Evolutionary conservation across 192 early-diverging fungal species (phyloP).

Genomic region (Geranomyces variabilis): DNA sequence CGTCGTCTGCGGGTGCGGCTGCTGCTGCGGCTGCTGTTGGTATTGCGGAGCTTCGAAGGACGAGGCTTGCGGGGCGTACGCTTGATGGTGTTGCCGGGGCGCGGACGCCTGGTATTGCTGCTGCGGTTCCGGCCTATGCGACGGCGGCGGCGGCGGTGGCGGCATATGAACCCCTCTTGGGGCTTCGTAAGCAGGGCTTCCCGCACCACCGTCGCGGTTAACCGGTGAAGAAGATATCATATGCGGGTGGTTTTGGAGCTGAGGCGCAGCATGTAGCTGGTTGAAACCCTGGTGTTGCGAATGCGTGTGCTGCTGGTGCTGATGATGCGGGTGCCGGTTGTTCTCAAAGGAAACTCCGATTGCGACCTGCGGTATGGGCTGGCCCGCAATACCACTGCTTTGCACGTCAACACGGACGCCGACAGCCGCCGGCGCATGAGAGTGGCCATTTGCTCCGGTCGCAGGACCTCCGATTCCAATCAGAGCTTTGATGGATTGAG

Average conservation of each 20-base stretch:
- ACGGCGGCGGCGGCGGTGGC: neutral
- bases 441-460: neutral
- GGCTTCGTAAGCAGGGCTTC: neutral
- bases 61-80: too few relatives aligned
- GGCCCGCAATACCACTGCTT: neutral
- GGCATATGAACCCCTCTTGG: neutral
- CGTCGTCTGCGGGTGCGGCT: neutral
- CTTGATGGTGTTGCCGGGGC: too few relatives aligned
- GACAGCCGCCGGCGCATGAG: neutral
- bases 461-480: conserved; percentile 40
- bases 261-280: neutral
- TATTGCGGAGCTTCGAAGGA: neutral
- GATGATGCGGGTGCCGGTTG: conserved; percentile 1
- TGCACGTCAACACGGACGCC: conserved; percentile 26
- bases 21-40: neutral
- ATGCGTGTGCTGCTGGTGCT: neutral
- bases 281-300: neutral
- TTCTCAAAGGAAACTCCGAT: neutral
- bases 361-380: conserved; percentile 12
- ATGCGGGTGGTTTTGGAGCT: neutral
- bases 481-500: conserved; percentile 40
- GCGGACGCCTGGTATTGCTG: too few relatives aligned
- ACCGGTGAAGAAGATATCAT: neutral
- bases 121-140: neutral
- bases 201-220: neutral